Evolutionary conservation across 75 land plant species (phyloP).

Genomic region (Picea glauca): DNA sequence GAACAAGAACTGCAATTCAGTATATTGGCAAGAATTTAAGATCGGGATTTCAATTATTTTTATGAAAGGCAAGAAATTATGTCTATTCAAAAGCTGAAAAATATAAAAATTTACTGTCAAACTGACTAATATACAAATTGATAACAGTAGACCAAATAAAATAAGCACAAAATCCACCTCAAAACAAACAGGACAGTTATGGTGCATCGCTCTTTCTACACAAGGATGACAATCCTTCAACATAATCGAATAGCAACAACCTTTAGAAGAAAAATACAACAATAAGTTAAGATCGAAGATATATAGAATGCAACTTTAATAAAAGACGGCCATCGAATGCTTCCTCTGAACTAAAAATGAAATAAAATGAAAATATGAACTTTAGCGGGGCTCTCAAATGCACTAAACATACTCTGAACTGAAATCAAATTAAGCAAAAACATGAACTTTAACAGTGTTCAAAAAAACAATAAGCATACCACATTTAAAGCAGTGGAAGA

Average conservation of each 20-base stretch:
- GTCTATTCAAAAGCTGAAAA: neutral
- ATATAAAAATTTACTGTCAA: neutral
- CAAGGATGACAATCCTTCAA: conserved; percentile 70
- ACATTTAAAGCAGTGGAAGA: conserved; percentile 83
- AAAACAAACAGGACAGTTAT: conserved; percentile 93
- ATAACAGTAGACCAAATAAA: neutral
- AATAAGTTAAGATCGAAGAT: neutral
- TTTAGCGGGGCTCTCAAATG: neutral
- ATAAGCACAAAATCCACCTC: conserved; percentile 46
- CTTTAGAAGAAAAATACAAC: conserved; percentile 16
- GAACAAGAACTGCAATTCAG: conserved; percentile 65
- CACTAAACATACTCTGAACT: neutral
- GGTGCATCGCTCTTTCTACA: conserved; percentile 96
- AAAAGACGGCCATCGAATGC: neutral
- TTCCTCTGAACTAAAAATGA: neutral
- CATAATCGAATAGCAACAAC: conserved; percentile 71
- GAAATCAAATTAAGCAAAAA: neutral
- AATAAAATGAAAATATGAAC: neutral
- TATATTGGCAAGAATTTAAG: neutral
- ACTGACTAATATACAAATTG: neutral
- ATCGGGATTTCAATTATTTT: neutral
- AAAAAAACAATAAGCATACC: conserved; percentile 31
- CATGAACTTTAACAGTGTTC: neutral
- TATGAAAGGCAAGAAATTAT: neutral
- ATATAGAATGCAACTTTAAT: no score